phyloP scores from a whole-genome alignment of 1,284 basidiomycete species.

The Caloboletus inedulis region DNA sequence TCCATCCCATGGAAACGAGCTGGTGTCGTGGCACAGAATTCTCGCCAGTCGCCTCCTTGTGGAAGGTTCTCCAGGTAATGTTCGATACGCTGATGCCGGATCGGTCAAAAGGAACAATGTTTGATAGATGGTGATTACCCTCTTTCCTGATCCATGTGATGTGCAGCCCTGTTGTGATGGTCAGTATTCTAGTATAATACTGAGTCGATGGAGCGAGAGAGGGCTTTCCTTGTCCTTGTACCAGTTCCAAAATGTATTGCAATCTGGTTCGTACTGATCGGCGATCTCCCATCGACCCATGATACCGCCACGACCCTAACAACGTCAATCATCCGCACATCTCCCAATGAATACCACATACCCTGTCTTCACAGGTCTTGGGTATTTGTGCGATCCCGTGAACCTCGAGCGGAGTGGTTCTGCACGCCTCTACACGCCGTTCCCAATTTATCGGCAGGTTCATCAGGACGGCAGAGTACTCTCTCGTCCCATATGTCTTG shows the following conservation, averaged over 20 bases:
- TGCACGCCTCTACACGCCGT: slow-evolving; percentile 22
- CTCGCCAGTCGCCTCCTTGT: slow-evolving; percentile 24
- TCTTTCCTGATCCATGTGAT: slow-evolving; percentile 25
- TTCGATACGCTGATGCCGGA: slow-evolving; percentile 10
- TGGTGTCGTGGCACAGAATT: slow-evolving; percentile 34
- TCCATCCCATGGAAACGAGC: slow-evolving; percentile 17
- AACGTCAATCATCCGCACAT: neutral
- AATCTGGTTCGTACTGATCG: slow-evolving; percentile 21
- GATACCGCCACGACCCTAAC: slow-evolving; percentile 21
- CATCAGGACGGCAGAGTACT: slow-evolving; percentile 25
- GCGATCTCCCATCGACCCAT: slow-evolving; percentile 26
- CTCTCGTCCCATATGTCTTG: slow-evolving; percentile 27
- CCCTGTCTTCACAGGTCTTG: slow-evolving; percentile 25
- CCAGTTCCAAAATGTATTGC: slow-evolving; percentile 21
- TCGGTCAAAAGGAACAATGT: neutral
- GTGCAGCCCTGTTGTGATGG: slow-evolving; percentile 21
- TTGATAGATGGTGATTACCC: neutral
- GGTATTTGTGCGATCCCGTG: slow-evolving; percentile 24
- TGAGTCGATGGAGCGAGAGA: neutral
- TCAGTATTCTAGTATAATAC: neutral
- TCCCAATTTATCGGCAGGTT: slow-evolving; percentile 21
- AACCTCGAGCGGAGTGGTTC: slow-evolving; percentile 22
- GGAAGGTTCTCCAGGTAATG: slow-evolving; percentile 29
- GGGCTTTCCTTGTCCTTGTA: slow-evolving; percentile 22
- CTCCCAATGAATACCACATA: slow-evolving; percentile 3